Evolutionary conservation across 495 filamentous ascomycete species (phyloP).

Genomic region (Thermochaetoides thermophila): DNA sequence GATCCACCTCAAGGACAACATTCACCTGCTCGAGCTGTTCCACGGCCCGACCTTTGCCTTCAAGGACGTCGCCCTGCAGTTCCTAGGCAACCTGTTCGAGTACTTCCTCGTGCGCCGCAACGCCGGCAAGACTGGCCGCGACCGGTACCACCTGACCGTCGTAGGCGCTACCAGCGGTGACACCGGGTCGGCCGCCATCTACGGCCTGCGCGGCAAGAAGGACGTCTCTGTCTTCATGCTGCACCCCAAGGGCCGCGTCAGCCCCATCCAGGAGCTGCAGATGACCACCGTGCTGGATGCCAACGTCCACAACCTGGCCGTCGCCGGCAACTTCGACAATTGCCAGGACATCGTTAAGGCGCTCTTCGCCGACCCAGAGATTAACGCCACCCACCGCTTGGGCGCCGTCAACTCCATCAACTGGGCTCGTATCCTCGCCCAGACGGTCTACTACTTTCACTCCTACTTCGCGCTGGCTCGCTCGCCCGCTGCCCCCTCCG

Average conservation of each 20-base stretch:
- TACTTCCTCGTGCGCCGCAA: slow-evolving; percentile 84
- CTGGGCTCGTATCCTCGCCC: slow-evolving; percentile 78
- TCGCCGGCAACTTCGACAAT: slow-evolving; percentile 85
- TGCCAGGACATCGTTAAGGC: slow-evolving; percentile 95
- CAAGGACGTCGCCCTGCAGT: slow-evolving; percentile 84
- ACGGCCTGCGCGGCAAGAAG: slow-evolving; percentile 92
- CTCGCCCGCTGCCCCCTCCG: slow-evolving; percentile 30
- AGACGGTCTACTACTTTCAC: slow-evolving; percentile 86
- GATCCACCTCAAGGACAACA: slow-evolving; percentile 50
- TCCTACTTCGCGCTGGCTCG: slow-evolving; percentile 68
- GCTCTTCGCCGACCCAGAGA: slow-evolving; percentile 66
- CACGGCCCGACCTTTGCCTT: slow-evolving; percentile 95
- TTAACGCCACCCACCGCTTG: slow-evolving; percentile 59
- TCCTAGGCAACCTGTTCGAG: slow-evolving; percentile 90
- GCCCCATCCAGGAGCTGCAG: slow-evolving; percentile 80
- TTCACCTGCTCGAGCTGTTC: slow-evolving; percentile 87
- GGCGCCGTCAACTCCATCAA: slow-evolving; percentile 87
- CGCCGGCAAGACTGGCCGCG: slow-evolving; percentile 47
- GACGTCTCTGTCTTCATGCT: slow-evolving; percentile 88
- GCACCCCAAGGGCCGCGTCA: slow-evolving; percentile 69
- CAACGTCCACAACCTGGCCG: slow-evolving; percentile 80
- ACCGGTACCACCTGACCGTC: slow-evolving; percentile 77
- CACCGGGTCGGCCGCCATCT: slow-evolving; percentile 89
- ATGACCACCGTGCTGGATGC: slow-evolving; percentile 82
- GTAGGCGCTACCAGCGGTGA: slow-evolving; percentile 89